phyloP scores from a whole-genome alignment of 2,329 filamentous ascomycete species.

The Chrysoporthe puriensis region DNA sequence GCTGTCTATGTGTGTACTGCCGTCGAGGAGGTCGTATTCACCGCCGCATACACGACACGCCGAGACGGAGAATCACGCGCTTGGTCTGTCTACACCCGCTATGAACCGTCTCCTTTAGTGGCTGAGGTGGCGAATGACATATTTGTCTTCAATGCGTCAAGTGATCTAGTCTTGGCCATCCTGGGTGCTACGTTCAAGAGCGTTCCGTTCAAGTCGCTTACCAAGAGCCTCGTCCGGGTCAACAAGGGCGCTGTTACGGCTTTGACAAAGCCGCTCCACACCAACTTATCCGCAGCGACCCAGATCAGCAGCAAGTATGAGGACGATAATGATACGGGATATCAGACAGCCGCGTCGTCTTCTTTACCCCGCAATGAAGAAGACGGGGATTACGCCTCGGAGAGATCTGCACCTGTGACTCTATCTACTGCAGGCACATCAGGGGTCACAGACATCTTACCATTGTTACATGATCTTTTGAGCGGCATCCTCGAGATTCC shows the following conservation, averaged over 20 bases:
- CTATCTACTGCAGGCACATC: too few species aligned
- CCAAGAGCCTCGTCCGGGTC: conserved; percentile 20
- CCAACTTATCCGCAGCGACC: neutral
- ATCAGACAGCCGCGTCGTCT: too few species aligned
- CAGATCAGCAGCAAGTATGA: too few species aligned
- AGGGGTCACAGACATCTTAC: neutral
- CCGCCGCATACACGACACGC: too few species aligned
- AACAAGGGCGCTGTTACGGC: conserved; percentile 8
- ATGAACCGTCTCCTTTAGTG: too few species aligned
- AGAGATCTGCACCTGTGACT: too few species aligned
- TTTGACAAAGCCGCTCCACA: neutral
- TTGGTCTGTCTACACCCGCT: too few species aligned
- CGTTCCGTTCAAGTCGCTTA: conserved; percentile 31
- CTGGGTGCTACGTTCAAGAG: conserved; percentile 31
- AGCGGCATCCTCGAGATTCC: conserved; percentile 31
- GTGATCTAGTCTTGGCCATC: conserved; percentile 27
- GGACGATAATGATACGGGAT: too few species aligned
- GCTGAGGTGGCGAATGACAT: conserved; percentile 29
- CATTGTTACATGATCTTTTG: conserved; percentile 19
- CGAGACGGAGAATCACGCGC: too few species aligned
- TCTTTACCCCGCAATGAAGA: too few species aligned
- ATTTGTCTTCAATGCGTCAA: conserved; percentile 31
- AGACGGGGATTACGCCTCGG: too few species aligned
- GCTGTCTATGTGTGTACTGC: conserved; percentile 33
- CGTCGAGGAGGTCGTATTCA: too few species aligned